Evolutionary conservation across 768 basidiomycete genomes (phyloP), one percentile per base, ranked within the genome.

Genomic region (Collybia nuda): DNA sequence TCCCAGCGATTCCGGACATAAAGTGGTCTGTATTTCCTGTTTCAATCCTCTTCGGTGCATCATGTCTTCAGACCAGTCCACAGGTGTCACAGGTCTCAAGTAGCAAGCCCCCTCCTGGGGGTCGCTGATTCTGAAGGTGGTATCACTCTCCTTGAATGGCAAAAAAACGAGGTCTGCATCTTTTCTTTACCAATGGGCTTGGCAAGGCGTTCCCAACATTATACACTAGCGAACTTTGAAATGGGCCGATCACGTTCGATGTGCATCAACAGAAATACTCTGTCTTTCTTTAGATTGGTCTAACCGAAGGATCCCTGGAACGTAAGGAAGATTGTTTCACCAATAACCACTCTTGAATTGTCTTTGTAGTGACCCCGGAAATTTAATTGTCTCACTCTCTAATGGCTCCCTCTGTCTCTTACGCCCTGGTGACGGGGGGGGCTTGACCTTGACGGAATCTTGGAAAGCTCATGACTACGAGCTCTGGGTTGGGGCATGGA

Each of bases 231-330:
- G 62, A 44, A 62, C 52, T 50, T 59, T 88, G 21, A 51, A 62
- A 6, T 64, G 58, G 38, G 53, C 74, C n/a, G 66, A 76, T 23
- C 67, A 69, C 12, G 66, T 88, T 21, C 64, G 67, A 23, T 83
- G 83, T 50, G 70, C 75, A 70, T 22, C 82, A 0, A 63, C 79
- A 0, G 79, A 85, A 22, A 76, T 78, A 0, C 72, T 99, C 1
- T 95, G 92, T 60, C 81, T 99, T 15, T 98, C 94, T 7, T 70
- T 98, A 22, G 97, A 98, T 66, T 99, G 94, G 93, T 88, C 90
- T 0, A 88, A 88, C 57, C 79, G 90, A 15, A 76, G 80, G 26
- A 64, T 54, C 22, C 67, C 71, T n/a, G 69, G 69, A 48, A 67
- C 54, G 86, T 86, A 67, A 19, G 77, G 52, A 19, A 21, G 26